Evolutionary conservation across 495 filamentous ascomycete genomes (phyloP), one percentile per base, ranked within the genome.

Genomic region (Thermothielavioides terrestris): DNA sequence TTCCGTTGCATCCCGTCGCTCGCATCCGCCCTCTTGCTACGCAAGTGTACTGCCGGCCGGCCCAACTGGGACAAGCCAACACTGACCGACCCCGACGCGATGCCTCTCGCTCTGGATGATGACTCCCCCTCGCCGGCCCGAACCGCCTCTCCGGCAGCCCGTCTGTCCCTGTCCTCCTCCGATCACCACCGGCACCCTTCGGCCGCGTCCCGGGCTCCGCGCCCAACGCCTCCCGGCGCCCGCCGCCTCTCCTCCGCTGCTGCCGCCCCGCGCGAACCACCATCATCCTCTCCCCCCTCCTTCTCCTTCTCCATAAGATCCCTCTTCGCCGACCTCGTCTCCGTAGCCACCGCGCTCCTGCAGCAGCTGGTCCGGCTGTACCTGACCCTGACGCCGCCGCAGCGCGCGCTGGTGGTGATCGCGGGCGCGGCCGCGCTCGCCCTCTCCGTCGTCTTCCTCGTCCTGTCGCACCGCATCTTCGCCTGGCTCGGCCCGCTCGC

Each of bases 381-480:
- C 58, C 52, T 59, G 32, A 54, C 54, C 32, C 57, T 94, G 59
- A 77, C 78, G 10, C 68, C 75, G 1, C 55, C 76, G 56, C 83
- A 95, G 56, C 75, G 74, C 50, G 66, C 81, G 8, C 71, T 81
- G n/a, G 66, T 78, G 21, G 62, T 77, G 22, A 37, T 76, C 9
- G 79, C 69, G 30, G 63, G 67, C 6, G n/a, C 85, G 8, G 55
- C 70, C 0, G 43, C 66, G 17, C 17, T 79, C 38, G 69, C 76
- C n/a, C 56, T 84, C 7, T 71, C 73, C 11, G 69, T 91, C 23
- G 63, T 85, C 0, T 84, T 88, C 61, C 66, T 94, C 18, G 61
- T 88, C 43, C 90, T 85, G 66, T 85, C 80, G 26, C 83, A 91
- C 57, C 68, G 73, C 56, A 81, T 95, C 49, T 92, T 95, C 66